These are phyloP conservation scores for Plectosphaerella cucumerina DNA, from an alignment of 2,329 filamentous ascomycete genomes.

Conservation along the genomic window DNA sequence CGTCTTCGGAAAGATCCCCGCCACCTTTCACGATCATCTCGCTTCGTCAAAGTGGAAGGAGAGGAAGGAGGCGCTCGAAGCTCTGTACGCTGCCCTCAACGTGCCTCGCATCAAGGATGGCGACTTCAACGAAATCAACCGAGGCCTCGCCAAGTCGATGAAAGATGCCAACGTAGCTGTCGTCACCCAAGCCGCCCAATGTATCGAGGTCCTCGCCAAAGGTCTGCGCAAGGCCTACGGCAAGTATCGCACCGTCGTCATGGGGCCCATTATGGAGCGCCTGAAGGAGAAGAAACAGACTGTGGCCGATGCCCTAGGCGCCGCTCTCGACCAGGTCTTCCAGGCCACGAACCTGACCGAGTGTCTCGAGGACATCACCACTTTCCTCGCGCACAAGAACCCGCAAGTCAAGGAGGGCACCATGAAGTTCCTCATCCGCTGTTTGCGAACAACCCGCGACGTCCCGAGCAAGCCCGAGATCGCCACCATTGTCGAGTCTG, in stretches of 20 bases:
- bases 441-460: slow-evolving; percentile 74
- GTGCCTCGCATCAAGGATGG: slow-evolving; percentile 89
- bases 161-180: slow-evolving; percentile 98
- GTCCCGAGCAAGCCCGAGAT: slow-evolving; percentile 84
- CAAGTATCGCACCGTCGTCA: slow-evolving; percentile 76
- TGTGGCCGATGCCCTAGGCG: slow-evolving; percentile 82
- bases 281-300: slow-evolving; percentile 95
- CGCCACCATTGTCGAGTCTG: slow-evolving; percentile 77
- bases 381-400: slow-evolving; percentile 90
- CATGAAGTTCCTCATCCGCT: slow-evolving; percentile 87
- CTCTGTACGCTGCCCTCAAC: slow-evolving; percentile 69
- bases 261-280: slow-evolving; percentile 89
- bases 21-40: slow-evolving; percentile 77
- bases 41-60: slow-evolving; percentile 98
- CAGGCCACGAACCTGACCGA: slow-evolving; percentile 69
- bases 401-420: slow-evolving; percentile 96
- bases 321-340: slow-evolving; percentile 72
- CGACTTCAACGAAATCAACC: slow-evolving; percentile 78
- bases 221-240: slow-evolving; percentile 74
- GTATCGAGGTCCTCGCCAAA: slow-evolving; percentile 83
- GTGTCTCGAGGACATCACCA: slow-evolving; percentile 83
- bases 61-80: slow-evolving; percentile 88
- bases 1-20: slow-evolving; percentile 74
- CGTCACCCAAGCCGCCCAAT: slow-evolving; percentile 88
- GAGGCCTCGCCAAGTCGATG: slow-evolving; percentile 90